Evolutionary conservation across 768 basidiomycete genomes (phyloP), one percentile per base, ranked within the genome.

Genomic region (Lactifluus hygrophoroides): DNA sequence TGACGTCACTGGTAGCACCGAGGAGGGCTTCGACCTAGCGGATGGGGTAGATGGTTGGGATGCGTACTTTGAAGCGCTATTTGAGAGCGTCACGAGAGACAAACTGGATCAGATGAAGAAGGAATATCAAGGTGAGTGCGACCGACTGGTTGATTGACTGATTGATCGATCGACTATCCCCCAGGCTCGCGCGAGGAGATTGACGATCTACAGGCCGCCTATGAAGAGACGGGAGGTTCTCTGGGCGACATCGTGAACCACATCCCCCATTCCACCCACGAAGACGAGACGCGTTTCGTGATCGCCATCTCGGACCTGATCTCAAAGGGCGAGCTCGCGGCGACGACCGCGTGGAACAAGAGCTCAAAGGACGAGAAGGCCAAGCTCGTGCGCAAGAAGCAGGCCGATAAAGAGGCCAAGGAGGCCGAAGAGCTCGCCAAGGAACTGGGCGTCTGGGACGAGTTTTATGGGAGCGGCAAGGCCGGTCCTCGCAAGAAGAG

Each of bases 61-160:
- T 67, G 82, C 88, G 6, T 99, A 99, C 72, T 99, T 98, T 66
- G 88, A 87, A 69, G 85, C 85, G 56, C 73, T 96, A 63, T 96
- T 93, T 64, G 88, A 94, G 60, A 79, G 84, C 54, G 88, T 95
- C 25, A 94, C 93, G 56, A 80, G 85, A 61, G 85, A 82, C 59
- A 88, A 84, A 69, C 76, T 99, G 54, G 93, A 97, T 63, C 90
- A 96, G 69, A 83, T 95, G 82, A 95, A 91, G 80, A 84, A 84
- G 65, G 85, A 84, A 66, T 99, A 99, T 71, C 94, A 98, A 77
- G 92, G 96, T 88, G 32, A 50, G 48, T 2, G 28, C 5, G n/a
- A n/a, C n/a, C n/a, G n/a, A n/a, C n/a, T n/a, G n/a, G n/a, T n/a
- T n/a, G n/a, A n/a, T n/a, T n/a, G n/a, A n/a, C n/a, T n/a, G n/a